A percentile compares a stretch with the other conserved stretches of the same genome.
phyloP scores from a whole-genome alignment of 1,284 basidiomycete genomes.

The Microbotryomycetes sp. region DNA sequence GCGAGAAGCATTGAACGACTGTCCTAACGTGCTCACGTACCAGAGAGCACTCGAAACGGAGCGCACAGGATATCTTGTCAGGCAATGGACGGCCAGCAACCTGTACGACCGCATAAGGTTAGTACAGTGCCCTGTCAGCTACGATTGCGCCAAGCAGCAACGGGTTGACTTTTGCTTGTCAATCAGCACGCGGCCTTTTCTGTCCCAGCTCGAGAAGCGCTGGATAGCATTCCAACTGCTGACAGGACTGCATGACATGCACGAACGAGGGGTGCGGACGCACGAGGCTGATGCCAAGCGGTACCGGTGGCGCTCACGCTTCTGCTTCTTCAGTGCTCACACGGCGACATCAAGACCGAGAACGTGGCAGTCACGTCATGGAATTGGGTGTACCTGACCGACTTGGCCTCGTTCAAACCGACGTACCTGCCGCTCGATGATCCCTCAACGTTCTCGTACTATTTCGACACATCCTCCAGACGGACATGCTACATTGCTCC shows the following conservation, averaged over 20 bases:
- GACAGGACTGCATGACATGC: slow-evolving; percentile 72
- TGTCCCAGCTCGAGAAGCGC: slow-evolving; percentile 86
- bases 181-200: slow-evolving; percentile 86
- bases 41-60: slow-evolving; percentile 91
- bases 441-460: slow-evolving; percentile 95
- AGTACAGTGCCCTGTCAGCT: slow-evolving; percentile 33
- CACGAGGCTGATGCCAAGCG: neutral
- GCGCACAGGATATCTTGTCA: slow-evolving; percentile 86
- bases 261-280: slow-evolving; percentile 53
- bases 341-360: slow-evolving; percentile 97
- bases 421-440: slow-evolving; percentile 93
- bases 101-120: slow-evolving; percentile 97
- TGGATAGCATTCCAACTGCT: slow-evolving; percentile 97
- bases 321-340: slow-evolving; percentile 57
- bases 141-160: neutral
- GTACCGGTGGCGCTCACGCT: neutral
- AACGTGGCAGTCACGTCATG: slow-evolving; percentile 95
- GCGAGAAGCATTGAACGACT: slow-evolving; percentile 71
- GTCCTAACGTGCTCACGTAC: slow-evolving; percentile 83
- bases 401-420: slow-evolving; percentile 96
- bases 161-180: neutral
- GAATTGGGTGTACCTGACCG: slow-evolving; percentile 90
- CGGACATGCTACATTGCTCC: slow-evolving; percentile 95
- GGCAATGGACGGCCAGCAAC: slow-evolving; percentile 92
- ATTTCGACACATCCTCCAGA: slow-evolving; percentile 89